Base-by-base conservation (phyloP, 768 basidiomycete genomes). In the Kwoniella sp. region DNA sequence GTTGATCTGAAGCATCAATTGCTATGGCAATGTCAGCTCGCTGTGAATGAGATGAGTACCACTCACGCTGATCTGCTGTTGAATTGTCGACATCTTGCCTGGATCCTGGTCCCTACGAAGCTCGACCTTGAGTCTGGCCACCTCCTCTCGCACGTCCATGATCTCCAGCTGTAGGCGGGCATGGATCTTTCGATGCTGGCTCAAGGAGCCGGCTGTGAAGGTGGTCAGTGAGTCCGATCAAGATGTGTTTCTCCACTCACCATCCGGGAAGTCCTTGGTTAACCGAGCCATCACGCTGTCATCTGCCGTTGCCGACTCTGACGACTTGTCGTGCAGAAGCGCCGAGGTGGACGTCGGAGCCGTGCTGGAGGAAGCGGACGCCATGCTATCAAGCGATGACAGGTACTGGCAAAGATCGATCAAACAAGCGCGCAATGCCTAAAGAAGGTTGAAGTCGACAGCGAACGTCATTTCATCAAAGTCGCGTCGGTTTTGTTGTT, bases 11-110 rank as follows among this genome's bases (percentile, higher is more conserved):
- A 86, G 84, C 41, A 98, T 80, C 14, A 98, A 79, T 67, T 95
- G 91, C 92, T 96, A 67, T 9, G 27, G 15, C 8, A 15, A n/a
- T n/a, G n/a, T n/a, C n/a, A n/a, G n/a, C n/a, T n/a, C n/a, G 11
- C 10, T 12, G 5, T 11, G 27, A 22, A 15, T 8, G 33, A 38
- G 15, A 15, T 17, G 38, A 23, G 15, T 42, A 3, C 33, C 42
- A 70, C 82, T 52, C 59, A 96, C 93, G 19, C 87, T 90, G 47
- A 99, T 96, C 82, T 95, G 89, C 73, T 89, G 89, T 73, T 98
- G 95, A 27, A 95, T 90, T 45, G 84, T 76, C 48, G 86, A 84
- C 87, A 98, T 91, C 61, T 84, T 80, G 47, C 82, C 82, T n/a
- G 87, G 87, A 74, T 91, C 87, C 71, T 93, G 90, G 60, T 87